phyloP scores from a whole-genome alignment of 148 eudicot species.

The Nepenthes mirabilis region DNA sequence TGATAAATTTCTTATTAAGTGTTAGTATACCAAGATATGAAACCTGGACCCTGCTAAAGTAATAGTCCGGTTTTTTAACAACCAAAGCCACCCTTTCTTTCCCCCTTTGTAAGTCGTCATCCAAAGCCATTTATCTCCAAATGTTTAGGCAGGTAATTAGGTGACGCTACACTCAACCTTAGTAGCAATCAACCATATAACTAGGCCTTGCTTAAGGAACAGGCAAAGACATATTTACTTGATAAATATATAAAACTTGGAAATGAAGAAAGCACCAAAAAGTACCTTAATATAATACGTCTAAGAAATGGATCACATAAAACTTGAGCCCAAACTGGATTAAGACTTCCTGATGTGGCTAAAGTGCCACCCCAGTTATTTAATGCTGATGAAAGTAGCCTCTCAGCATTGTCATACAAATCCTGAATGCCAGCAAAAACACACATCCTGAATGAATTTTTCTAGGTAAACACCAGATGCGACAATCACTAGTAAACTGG shows the following conservation, averaged over 20 bases:
- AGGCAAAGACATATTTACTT: too few species aligned
- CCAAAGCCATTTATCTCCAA: too few species aligned
- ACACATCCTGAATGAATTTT: conserved; percentile 40
- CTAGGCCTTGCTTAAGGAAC: too few species aligned
- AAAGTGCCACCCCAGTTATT: conserved; percentile 51
- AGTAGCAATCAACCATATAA: too few species aligned
- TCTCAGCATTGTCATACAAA: conserved; percentile 31
- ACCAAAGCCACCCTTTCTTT: too few species aligned
- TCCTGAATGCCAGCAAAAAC: conserved; percentile 30
- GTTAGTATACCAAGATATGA: too few species aligned
- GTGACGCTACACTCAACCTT: too few species aligned
- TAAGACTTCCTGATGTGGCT: conserved; percentile 45
- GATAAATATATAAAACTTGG: background rate
- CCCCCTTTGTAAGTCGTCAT: too few species aligned
- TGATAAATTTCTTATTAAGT: too few species aligned
- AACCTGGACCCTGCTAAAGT: too few species aligned
- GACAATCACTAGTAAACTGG: background rate
- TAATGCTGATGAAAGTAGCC: conserved; percentile 49
- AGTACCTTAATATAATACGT: conserved; percentile 62
- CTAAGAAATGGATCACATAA: conserved; percentile 75
- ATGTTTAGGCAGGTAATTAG: too few species aligned
- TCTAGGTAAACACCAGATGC: conserved; percentile 4
- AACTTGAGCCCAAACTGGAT: conserved; percentile 81
- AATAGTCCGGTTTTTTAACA: too few species aligned
- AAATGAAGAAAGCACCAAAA: conserved; percentile 4